Base-by-base conservation (phyloP, 2,329 filamentous ascomycete genomes). In the Ophiostoma ulmi region DNA sequence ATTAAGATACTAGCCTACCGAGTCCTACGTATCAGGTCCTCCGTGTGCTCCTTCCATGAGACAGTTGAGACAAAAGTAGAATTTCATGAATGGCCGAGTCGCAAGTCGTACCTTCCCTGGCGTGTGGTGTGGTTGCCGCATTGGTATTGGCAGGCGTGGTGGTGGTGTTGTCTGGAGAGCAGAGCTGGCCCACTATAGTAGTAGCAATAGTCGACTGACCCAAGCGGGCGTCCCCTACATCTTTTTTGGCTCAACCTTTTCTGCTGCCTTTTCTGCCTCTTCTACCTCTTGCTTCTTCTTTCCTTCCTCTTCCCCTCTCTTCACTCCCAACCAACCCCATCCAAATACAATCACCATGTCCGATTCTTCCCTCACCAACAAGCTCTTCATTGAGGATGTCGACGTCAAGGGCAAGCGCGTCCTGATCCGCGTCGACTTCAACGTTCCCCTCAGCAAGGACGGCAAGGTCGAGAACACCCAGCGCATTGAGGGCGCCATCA, bases 401-500 rank as follows among this genome's bases (percentile, higher is more conserved):
- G 94, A 99, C 83, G 87, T 99, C 83, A 97, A 97, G 89, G 94
- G 87, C 88, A 99, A 99, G 90, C 90, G 94, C 78, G 95, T 98
- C 82, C 87, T 99, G 78, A 97, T 99, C 81, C 91, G 95, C 79
- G 95, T 99, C 81, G 95, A 99, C 88, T 99, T 99, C 90, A 99
- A 99, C 83, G 96, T 99, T 71, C 95, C 95, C 75, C 93, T 99
- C 79, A 93, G 99, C 80, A 88, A 85, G 76, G 86, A 95, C 80
- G 96, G 93, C 85, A 94, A 96, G 71, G 88, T 99, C 81, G 98
- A 95, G 81, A 99, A 99, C 88, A 93, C 90, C 83, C 95, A 99
- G 86, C 94, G 95, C 82, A 99, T 99, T 79, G 94, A 93, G 78
- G 96, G 95, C 79, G 95, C 95, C 78, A 84, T 97, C 75, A 93